phyloP scores from a whole-genome alignment of 1,284 basidiomycete species.

The Irpex sp. region DNA sequence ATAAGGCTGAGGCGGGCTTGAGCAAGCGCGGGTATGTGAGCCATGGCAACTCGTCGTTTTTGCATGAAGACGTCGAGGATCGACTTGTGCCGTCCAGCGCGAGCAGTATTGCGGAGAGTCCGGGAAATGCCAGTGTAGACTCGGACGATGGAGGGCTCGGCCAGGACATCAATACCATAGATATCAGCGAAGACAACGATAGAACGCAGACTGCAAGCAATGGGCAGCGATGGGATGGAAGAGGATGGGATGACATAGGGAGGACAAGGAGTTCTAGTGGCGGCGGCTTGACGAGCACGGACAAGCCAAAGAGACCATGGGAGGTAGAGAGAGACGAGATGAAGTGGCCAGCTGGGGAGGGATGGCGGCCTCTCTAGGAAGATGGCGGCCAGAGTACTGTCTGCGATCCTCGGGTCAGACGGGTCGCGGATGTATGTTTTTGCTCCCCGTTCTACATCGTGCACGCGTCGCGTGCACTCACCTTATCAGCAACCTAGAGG shows the following conservation, averaged over 20 bases:
- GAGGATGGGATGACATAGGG: slow-evolving; percentile 17
- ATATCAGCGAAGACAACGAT: slow-evolving; percentile 13
- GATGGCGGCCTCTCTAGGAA: slow-evolving; percentile 45
- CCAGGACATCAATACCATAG: slow-evolving; percentile 16
- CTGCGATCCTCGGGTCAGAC: background rate
- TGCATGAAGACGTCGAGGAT: slow-evolving; percentile 26
- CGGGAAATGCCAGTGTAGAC: slow-evolving; percentile 5
- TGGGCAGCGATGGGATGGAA: slow-evolving; percentile 20
- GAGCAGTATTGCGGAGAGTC: slow-evolving; percentile 15
- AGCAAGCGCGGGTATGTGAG: slow-evolving; percentile 53
- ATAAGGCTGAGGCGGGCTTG: slow-evolving; percentile 68
- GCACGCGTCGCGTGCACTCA: background rate
- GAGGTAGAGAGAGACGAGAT: slow-evolving; percentile 44
- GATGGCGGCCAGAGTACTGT: background rate
- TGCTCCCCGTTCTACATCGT: background rate
- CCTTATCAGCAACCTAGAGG: background rate
- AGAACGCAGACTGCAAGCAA: slow-evolving; percentile 2
- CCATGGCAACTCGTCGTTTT: slow-evolving; percentile 15
- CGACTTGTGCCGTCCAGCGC: slow-evolving; percentile 22
- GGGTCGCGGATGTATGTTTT: background rate
- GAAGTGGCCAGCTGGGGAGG: slow-evolving; percentile 56
- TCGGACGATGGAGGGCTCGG: slow-evolving; percentile 20
- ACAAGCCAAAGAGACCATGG: slow-evolving; percentile 13
- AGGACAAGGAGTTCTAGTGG: slow-evolving; percentile 14
- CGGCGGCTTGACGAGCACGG: slow-evolving; percentile 8